Evolutionary conservation across 2,329 filamentous ascomycete species (phyloP), one percentile per base, ranked within the genome.

Genomic region (Colletotrichum tofieldiae): DNA sequence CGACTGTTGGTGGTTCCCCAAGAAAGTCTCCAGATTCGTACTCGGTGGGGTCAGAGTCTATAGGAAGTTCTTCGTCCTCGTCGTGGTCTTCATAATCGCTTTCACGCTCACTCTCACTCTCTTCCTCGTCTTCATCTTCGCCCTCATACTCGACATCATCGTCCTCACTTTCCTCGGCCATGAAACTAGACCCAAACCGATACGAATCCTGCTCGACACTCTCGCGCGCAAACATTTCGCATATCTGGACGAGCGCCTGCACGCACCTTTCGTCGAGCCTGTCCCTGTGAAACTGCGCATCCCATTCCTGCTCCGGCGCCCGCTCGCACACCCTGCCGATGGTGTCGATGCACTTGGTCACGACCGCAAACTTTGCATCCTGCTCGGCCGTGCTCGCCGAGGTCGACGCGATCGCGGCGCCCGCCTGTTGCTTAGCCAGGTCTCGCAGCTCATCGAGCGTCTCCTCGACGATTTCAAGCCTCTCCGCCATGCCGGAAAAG

Each of bases 161-260:
- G 12, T 69, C 65, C 20, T 68, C 69, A 20, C 69, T 68, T 32
- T 67, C 68, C 5, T 64, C 55, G 41, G 61, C 51, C 52, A 64
- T 37, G 16, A 64, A 58, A 0, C 59, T 8, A 18, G 69, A 49
- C n/a, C 67, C 59, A 11, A 69, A 64, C 1, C 65, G 65, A 4
- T 72, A 64, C 5, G 65, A 20, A 2, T 67, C 69, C 3, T 55
- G 65, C 2, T 72, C 69, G 7, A 43, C 43, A 5, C 51, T 59
- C 16, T 72, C 65, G 18, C 69, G 67, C 37, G 69, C 69, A 60
- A 72, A 72, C 69, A 69, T 72, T 45, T 72, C 69, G 26, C 69
- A 72, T 29, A 72, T 72, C 23, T 59, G 54, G 20, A 72, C 52
- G 3, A 72, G 65, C 16, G 69, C 69, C 2, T 59, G 45, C 1